Evolutionary conservation across 345 rosid genomes (phyloP).

Genomic region (Populus tremula): DNA sequence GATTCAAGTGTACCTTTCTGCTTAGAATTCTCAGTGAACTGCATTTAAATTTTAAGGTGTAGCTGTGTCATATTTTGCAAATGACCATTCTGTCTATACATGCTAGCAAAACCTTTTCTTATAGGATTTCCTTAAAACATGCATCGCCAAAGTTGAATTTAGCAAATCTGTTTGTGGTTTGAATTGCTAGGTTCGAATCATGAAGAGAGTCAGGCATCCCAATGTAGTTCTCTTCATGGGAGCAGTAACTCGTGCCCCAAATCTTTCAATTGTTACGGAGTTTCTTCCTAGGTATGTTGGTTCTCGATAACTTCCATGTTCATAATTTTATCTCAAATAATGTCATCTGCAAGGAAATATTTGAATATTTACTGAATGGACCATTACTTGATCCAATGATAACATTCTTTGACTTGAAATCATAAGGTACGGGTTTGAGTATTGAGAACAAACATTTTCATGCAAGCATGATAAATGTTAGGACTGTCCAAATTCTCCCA

Average conservation of each 20-base stretch:
- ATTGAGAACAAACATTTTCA: neutral
- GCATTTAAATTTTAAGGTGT: neutral
- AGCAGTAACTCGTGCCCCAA: slow-evolving; percentile 87
- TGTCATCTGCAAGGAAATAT: neutral
- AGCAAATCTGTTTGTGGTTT: slow-evolving; percentile 8
- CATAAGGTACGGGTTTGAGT: neutral
- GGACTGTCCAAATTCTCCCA: neutral
- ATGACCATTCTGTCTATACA: neutral
- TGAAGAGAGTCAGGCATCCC: slow-evolving; percentile 86
- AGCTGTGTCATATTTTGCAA: neutral
- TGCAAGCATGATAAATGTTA: neutral
- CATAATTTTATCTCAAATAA: slow-evolving; percentile 2
- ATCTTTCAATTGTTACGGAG: slow-evolving; percentile 89
- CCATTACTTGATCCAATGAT: neutral
- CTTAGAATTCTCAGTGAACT: neutral
- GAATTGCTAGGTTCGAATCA: slow-evolving; percentile 63
- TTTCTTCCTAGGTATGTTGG: slow-evolving; percentile 78
- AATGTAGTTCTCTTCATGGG: slow-evolving; percentile 99
- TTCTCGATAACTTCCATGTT: slow-evolving; percentile 3
- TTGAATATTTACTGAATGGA: neutral
- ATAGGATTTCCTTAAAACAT: neutral
- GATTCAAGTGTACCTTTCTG: neutral
- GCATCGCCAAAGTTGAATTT: neutral
- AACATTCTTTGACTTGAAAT: neutral
- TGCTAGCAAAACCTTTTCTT: neutral